Evolutionary conservation across 1,139 yeast species (phyloP), one percentile per base, ranked within the genome.

Genomic region (Wickerhamomyces sp.): DNA sequence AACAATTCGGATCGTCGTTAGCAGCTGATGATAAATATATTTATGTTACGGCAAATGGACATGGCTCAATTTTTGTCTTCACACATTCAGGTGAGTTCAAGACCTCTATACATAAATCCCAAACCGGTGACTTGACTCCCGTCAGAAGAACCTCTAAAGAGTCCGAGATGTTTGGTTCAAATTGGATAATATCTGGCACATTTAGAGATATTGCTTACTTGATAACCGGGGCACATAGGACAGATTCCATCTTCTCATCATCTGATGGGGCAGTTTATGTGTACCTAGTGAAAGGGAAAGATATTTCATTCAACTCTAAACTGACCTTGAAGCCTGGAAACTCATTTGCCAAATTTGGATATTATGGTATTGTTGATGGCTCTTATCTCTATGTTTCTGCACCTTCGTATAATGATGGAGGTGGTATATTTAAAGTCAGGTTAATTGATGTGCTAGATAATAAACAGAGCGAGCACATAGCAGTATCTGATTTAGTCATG

Each of bases 341-440:
- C 17, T 39, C 57, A 7, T 49, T 59, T 31, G 49, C 56, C 24
- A 51, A 59, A 20, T 61, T 68, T 40, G 75, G 74, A 3, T 52
- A 54, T 25, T 55, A 56, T 1, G 65, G 64, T 1, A 49, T 51
- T 1, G 37, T 60, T 3, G 51, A 48, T 16, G 47, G 46, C 9
- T 51, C 52, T 10, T 40, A 39, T 1, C 42, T 69, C 14, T 63
- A 52, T 36, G 48, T 69, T 1, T 57, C 68, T 1, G 67, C 76
- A 0, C 72, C 74, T 2, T 66, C 63, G 37, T 62, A 64, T 29
- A 56, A 57, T 17, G 60, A 57, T 7, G 64, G 63, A 26, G 81
- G 82, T 4, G 67, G 68, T 1, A 56, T 76, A 3, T 76, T 76
- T 69, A 44, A 51, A 24, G 40, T 70, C 1, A 39, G 54, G 6